A percentile compares a stretch with the other conserved stretches of the same genome.
Conservation (phyloP, 2,329 filamentous ascomycete genomes). For the Curvularia verruculosa region DNA sequence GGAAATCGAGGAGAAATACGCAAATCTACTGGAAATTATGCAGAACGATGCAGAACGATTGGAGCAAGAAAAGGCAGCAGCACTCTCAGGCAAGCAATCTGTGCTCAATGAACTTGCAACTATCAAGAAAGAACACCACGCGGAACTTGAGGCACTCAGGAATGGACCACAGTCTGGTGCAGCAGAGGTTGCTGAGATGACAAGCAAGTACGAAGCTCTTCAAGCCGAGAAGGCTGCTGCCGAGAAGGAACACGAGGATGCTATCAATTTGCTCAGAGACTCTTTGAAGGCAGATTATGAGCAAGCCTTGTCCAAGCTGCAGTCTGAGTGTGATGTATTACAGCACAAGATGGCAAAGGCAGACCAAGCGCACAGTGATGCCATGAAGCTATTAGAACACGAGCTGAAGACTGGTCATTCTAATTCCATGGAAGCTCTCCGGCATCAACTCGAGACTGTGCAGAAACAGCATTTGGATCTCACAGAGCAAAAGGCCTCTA, state of each 20-base stretch:
- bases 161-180: conserved; percentile 28
- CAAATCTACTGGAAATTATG: conserved; percentile 36
- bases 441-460: conserved; percentile 35
- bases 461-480: conserved; percentile 38
- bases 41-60: conserved; percentile 33
- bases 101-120: conserved; percentile 33
- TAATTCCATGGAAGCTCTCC: conserved; percentile 30
- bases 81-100: conserved; percentile 31
- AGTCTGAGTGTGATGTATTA: conserved; percentile 32
- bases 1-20: conserved; percentile 42
- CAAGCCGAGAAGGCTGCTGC: conserved; percentile 34
- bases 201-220: conserved; percentile 36
- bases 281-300: conserved; percentile 37
- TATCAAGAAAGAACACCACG: conserved; percentile 31
- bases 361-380: conserved; percentile 42
- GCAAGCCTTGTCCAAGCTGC: conserved; percentile 31
- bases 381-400: conserved; percentile 38
- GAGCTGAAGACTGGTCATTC: conserved; percentile 41
- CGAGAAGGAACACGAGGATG: conserved; percentile 38
- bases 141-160: conserved; percentile 29
- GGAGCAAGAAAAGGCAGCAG: conserved; percentile 38
- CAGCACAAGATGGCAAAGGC: conserved; percentile 30
- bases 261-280: conserved; percentile 35
- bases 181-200: conserved; percentile 27
- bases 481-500: conserved; percentile 35